These are phyloP conservation scores for Chamaenerion angustifolium DNA, from an alignment of 345 rosid species.

Conservation along the genomic window DNA sequence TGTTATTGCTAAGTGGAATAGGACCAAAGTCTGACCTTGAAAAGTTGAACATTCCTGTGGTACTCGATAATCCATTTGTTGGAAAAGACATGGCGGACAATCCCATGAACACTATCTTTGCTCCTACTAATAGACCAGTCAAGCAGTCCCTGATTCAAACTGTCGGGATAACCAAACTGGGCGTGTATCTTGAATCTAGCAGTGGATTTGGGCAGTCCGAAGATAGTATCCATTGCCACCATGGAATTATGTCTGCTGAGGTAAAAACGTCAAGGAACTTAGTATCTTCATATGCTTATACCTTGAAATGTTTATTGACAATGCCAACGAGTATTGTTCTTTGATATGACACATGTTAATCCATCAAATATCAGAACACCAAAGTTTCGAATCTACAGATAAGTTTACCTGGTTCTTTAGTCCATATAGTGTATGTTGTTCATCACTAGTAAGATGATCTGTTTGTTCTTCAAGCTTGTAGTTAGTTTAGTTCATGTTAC, in stretches of 20 bases:
- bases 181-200: slow-evolving; percentile 90
- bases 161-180: slow-evolving; percentile 81
- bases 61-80: slow-evolving; percentile 44
- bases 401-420: too few species aligned
- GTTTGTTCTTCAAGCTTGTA: too few species aligned
- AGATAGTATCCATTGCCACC: slow-evolving; percentile 67
- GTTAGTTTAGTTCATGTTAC: too few species aligned
- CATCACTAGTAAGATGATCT: too few species aligned
- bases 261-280: too few species aligned
- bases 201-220: slow-evolving; percentile 72
- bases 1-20: slow-evolving; percentile 77
- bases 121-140: slow-evolving; percentile 45
- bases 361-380: too few species aligned
- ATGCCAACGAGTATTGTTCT: too few species aligned
- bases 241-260: slow-evolving; percentile 75
- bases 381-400: too few species aligned
- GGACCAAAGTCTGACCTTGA: slow-evolving; percentile 66
- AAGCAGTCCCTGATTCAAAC: slow-evolving; percentile 74
- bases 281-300: too few species aligned
- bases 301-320: too few species aligned
- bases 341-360: too few species aligned
- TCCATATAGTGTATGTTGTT: too few species aligned
- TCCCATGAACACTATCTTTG: slow-evolving; percentile 79
- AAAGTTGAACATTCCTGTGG: slow-evolving; percentile 50
- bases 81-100: slow-evolving; percentile 90